A percentile compares a stretch with the other conserved stretches of the same genome.
These are phyloP conservation scores for Cryptococcus sp. DNA, from an alignment of 1,284 basidiomycete species.

Conservation along the genomic window DNA sequence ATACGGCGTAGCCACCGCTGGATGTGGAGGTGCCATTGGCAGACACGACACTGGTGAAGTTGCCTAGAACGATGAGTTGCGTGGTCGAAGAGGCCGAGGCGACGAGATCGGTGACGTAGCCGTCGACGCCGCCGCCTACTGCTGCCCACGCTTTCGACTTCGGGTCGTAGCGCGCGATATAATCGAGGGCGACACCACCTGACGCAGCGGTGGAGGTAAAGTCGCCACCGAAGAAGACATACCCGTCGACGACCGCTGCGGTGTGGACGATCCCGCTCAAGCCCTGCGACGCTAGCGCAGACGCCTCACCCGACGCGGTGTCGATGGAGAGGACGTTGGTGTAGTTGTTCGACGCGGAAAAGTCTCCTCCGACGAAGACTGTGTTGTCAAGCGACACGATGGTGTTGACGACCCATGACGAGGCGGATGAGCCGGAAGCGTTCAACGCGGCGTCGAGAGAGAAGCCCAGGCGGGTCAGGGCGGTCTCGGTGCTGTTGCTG, in stretches of 20 bases:
- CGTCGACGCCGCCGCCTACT: constrained; percentile 75
- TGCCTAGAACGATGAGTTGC: constrained; percentile 70
- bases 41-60: constrained; percentile 65
- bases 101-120: constrained; percentile 66
- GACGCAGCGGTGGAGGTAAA: constrained; percentile 70
- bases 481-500: constrained; percentile 71
- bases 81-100: constrained; percentile 53
- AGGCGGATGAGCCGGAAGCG: constrained; percentile 40
- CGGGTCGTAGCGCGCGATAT: constrained; percentile 77
- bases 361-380: constrained; percentile 77
- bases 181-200: constrained; percentile 61
- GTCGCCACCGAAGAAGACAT: constrained; percentile 79
- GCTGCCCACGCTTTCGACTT: constrained; percentile 67
- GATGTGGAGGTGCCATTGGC: constrained; percentile 52
- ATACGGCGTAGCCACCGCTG: constrained; percentile 73
- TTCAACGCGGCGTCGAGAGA: constrained; percentile 57
- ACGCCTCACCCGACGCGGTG: constrained; percentile 59
- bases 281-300: constrained; percentile 63
- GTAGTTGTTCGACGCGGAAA: constrained; percentile 62
- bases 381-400: constrained; percentile 66
- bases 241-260: constrained; percentile 62
- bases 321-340: constrained; percentile 75
- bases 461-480: constrained; percentile 66
- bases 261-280: constrained; percentile 75
- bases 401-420: constrained; percentile 58